Evolutionary conservation across 2,329 filamentous ascomycete genomes (phyloP).

Genomic region (Pseudocercospora fijiensis): DNA sequence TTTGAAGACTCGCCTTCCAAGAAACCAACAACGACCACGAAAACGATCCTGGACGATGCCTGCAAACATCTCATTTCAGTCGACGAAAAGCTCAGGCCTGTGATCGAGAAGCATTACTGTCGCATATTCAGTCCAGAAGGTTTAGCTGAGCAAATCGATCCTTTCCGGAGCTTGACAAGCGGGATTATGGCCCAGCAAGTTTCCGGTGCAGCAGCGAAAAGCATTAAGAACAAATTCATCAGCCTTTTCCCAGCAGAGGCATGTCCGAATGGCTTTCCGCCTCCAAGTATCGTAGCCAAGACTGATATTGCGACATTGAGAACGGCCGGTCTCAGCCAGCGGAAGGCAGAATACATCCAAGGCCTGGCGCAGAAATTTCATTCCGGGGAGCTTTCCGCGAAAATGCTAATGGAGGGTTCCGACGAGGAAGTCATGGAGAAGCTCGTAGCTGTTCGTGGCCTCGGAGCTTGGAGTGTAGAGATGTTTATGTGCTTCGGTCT

Average conservation of each 20-base stretch:
- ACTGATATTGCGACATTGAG: conserved; percentile 67
- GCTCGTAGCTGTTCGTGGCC: conserved; percentile 79
- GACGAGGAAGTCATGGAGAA: conserved; percentile 84
- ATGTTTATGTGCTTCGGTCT: conserved; percentile 98
- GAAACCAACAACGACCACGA: conserved; percentile 48
- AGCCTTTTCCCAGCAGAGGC: conserved; percentile 58
- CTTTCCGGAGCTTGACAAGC: conserved; percentile 77
- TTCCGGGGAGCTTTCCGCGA: conserved; percentile 69
- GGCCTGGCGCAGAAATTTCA: conserved; percentile 81
- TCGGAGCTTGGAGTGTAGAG: conserved; percentile 90
- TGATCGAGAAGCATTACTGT: conserved; percentile 76
- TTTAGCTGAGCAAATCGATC: conserved; percentile 80
- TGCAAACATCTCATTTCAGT: conserved; percentile 70
- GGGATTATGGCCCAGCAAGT: conserved; percentile 97
- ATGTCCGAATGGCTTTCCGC: conserved; percentile 61
- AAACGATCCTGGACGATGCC: conserved; percentile 68
- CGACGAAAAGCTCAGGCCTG: conserved; percentile 65
- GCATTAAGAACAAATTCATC: conserved; percentile 84
- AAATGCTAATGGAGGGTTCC: conserved; percentile 71
- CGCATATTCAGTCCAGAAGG: conserved; percentile 77
- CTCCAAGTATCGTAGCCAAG: conserved; percentile 68
- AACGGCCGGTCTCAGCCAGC: conserved; percentile 82
- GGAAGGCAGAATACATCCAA: conserved; percentile 92
- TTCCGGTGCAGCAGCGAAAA: conserved; percentile 83
- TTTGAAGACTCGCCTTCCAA: conserved; percentile 41